These are phyloP conservation scores for Mycosphaerella arachidis DNA, from an alignment of 2,329 filamentous ascomycete species.

Conservation along the genomic window DNA sequence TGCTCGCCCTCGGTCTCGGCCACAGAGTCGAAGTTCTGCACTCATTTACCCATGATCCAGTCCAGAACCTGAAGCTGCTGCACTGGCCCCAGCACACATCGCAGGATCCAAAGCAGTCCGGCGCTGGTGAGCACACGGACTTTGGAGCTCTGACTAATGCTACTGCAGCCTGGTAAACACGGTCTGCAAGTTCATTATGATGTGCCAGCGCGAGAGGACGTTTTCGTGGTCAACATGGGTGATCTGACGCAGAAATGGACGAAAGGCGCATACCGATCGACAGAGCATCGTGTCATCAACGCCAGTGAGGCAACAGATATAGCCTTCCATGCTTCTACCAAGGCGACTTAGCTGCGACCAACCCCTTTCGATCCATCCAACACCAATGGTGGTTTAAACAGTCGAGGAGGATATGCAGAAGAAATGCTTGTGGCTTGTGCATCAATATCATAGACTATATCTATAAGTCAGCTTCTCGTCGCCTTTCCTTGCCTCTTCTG, in stretches of 20 bases:
- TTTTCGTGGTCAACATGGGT: slow-evolving; percentile 48
- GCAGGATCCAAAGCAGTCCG: slow-evolving; percentile 19
- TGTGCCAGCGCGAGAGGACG: slow-evolving; percentile 41
- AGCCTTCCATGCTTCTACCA: slow-evolving; percentile 48
- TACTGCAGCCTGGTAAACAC: slow-evolving; percentile 40
- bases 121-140: slow-evolving; percentile 22
- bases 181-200: slow-evolving; percentile 41
- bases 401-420: slow-evolving; percentile 21
- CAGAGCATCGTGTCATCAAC: slow-evolving; percentile 45
- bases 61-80: slow-evolving; percentile 27
- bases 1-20: slow-evolving; percentile 21
- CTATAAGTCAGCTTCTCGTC: slow-evolving; percentile 47
- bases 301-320: slow-evolving; percentile 36
- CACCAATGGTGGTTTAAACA: slow-evolving; percentile 16
- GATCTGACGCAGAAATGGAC: slow-evolving; percentile 48
- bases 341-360: slow-evolving; percentile 16
- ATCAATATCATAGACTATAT: slow-evolving; percentile 35
- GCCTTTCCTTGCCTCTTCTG: slow-evolving; percentile 36
- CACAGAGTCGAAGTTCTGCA: slow-evolving; percentile 19
- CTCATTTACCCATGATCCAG: slow-evolving; percentile 25
- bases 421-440: slow-evolving; percentile 5
- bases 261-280: slow-evolving; percentile 41
- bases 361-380: slow-evolving; percentile 18
- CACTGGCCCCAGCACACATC: slow-evolving; percentile 22
- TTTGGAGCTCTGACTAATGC: slow-evolving; percentile 47